A percentile compares a stretch with the other conserved stretches of the same genome.
These are phyloP conservation scores for Clathrospora elynae DNA, from an alignment of 2,329 filamentous ascomycete species.

Conservation along the genomic window DNA sequence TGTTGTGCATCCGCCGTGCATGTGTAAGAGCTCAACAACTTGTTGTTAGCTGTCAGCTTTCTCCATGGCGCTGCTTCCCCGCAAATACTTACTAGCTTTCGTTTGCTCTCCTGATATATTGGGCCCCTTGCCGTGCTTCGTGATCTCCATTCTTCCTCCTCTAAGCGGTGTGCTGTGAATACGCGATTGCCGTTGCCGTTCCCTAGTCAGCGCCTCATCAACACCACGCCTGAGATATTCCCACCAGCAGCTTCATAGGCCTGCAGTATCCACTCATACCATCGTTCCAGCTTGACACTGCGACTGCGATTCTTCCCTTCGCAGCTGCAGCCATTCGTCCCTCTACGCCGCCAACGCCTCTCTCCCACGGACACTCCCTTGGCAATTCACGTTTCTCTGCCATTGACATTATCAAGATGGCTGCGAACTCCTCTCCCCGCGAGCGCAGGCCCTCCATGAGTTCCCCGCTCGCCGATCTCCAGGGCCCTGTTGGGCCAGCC, in stretches of 20 bases:
- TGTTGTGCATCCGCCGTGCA: slow-evolving; percentile 31
- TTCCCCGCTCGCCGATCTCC: slow-evolving; percentile 83
- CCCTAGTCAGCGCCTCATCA: slow-evolving; percentile 1
- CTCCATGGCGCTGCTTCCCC: slow-evolving; percentile 8
- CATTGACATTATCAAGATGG: slow-evolving; percentile 42
- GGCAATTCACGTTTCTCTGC: slow-evolving; percentile 31
- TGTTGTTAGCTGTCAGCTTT: slow-evolving; percentile 20
- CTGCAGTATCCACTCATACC: slow-evolving; percentile 4
- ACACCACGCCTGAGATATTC: slow-evolving; percentile 4
- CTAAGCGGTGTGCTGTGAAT: background rate
- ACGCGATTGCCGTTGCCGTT: slow-evolving; percentile 8
- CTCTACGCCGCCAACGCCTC: slow-evolving; percentile 36
- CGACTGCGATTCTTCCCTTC: slow-evolving; percentile 13
- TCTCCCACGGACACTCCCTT: slow-evolving; percentile 29
- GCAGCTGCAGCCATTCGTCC: slow-evolving; percentile 13
- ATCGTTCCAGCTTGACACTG: slow-evolving; percentile 2
- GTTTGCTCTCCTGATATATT: slow-evolving; percentile 14
- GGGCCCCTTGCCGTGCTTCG: background rate
- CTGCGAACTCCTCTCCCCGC: slow-evolving; percentile 54
- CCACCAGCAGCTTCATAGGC: slow-evolving; percentile 7
- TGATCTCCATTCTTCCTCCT: slow-evolving; percentile 4
- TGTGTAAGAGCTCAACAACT: slow-evolving; percentile 31
- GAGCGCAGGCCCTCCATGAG: slow-evolving; percentile 82
- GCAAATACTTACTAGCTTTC: slow-evolving; percentile 3
- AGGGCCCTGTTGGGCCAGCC: slow-evolving; percentile 82